These are phyloP conservation scores for Kodamaea sp. DNA, from an alignment of 1,139 yeast genomes.

Conservation along the genomic window DNA sequence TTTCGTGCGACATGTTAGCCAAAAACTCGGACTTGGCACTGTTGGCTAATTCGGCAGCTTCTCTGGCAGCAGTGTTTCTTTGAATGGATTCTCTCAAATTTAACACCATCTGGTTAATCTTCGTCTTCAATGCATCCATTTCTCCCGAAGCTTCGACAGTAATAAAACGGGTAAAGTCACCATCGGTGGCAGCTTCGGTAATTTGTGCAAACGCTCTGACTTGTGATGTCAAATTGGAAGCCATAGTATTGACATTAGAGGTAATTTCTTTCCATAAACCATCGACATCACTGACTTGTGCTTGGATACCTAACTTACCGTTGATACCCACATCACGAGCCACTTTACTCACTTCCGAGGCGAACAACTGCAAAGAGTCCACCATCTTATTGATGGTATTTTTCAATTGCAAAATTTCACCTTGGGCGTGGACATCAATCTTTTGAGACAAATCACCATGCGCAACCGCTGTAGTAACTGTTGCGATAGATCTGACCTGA, in stretches of 20 bases:
- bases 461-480: slow-evolving; percentile 90
- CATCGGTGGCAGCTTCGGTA: slow-evolving; percentile 92
- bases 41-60: slow-evolving; percentile 89
- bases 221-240: slow-evolving; percentile 85
- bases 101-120: slow-evolving; percentile 89
- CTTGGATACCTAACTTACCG: slow-evolving; percentile 89
- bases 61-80: slow-evolving; percentile 89
- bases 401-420: slow-evolving; percentile 76
- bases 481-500: slow-evolving; percentile 87
- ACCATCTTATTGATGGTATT: slow-evolving; percentile 89
- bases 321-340: slow-evolving; percentile 93
- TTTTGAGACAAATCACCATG: slow-evolving; percentile 88
- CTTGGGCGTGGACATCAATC: slow-evolving; percentile 88
- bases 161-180: slow-evolving; percentile 85
- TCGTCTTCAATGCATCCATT: slow-evolving; percentile 90
- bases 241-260: slow-evolving; percentile 93
- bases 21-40: slow-evolving; percentile 88
- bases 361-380: slow-evolving; percentile 84
- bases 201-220: slow-evolving; percentile 93
- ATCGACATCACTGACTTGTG: slow-evolving; percentile 87
- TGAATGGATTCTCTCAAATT: slow-evolving; percentile 86
- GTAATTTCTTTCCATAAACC: slow-evolving; percentile 92
- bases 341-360: slow-evolving; percentile 84
- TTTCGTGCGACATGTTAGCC: slow-evolving; percentile 91
- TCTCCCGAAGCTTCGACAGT: slow-evolving; percentile 92